These are phyloP conservation scores for Incumbomyces lentus DNA, from an alignment of 2,329 filamentous ascomycete species.

Conservation along the genomic window DNA sequence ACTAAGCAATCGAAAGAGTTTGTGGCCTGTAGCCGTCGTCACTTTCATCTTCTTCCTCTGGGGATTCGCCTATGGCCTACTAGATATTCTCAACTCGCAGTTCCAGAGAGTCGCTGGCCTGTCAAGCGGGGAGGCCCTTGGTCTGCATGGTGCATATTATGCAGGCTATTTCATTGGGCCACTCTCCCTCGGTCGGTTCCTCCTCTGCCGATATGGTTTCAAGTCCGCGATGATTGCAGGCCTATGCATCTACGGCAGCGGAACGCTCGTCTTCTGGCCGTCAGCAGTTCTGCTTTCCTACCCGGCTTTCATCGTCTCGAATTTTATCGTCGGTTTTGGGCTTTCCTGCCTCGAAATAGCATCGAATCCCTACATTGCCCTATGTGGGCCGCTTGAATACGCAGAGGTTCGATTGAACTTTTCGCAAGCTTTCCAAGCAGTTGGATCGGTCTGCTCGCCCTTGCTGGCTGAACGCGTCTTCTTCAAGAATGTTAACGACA, in stretches of 20 bases:
- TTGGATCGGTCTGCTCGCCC: conserved; percentile 50
- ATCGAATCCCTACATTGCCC: conserved; percentile 52
- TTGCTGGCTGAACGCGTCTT: conserved; percentile 50
- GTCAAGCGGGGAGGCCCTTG: conserved; percentile 36
- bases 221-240: conserved; percentile 52
- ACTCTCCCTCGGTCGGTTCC: conserved; percentile 42
- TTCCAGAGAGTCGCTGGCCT: conserved; percentile 46
- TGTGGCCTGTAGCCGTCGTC: conserved; percentile 53
- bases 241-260: conserved; percentile 52
- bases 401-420: conserved; percentile 51
- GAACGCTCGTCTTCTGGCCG: conserved; percentile 53
- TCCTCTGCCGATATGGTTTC: conserved; percentile 51
- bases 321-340: conserved; percentile 52
- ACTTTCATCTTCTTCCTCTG: conserved; percentile 77
- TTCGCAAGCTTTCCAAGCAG: conserved; percentile 51
- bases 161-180: conserved; percentile 49
- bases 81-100: conserved; percentile 65
- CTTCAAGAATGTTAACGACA: conserved; percentile 38
- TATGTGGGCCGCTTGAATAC: conserved; percentile 51
- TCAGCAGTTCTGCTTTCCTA: conserved; percentile 53
- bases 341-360: conserved; percentile 51
- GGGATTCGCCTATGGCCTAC: conserved; percentile 81
- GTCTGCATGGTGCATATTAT: conserved; percentile 51
- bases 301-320: conserved; percentile 50
- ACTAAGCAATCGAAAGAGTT: conserved; percentile 46